Evolutionary conservation across 2,329 filamentous ascomycete genomes (phyloP), one percentile per base, ranked within the genome.

Genomic region (Cytospora leucostoma): DNA sequence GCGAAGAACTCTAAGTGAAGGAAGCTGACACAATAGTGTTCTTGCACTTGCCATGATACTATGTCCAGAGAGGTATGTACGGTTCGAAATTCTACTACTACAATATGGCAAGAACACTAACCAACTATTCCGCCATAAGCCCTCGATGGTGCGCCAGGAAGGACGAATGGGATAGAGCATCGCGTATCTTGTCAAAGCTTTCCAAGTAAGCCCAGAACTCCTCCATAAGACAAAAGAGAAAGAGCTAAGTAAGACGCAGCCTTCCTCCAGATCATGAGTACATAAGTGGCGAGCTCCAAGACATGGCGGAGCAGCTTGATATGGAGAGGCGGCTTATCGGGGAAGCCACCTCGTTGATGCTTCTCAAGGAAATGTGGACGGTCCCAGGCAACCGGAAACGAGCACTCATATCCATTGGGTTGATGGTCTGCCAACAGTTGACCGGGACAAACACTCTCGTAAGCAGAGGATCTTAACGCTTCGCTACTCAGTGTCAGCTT

Each of bases 91-190:
- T 12, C 4, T 5, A 12, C 7, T 47, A 21, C 17, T 27, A 27
- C 27, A 27, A 27, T 13, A 13, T 2, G 7, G 19, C 33, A 2
- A 15, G 7, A 21, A 35, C 15, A n/a, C 13, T 7, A 6, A 44
- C 12, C 17, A n/a, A 37, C 17, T 38, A 12, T 19, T 13, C 5
- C 79, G 82, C 65, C n/a, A 47, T 12, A 19, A 88, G 85, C 7
- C 88, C 88, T 15, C 82, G 88, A 67, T 91, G 85, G 83, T 82
- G 88, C 32, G 88, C 88, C 32, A 84, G 86, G 68, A 81, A 85
- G 69, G 87, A 90, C 68, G 81, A 87, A 67, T 90, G 87, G 87
- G 88, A 91, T 65, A 78, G 83, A 49, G 85, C 88, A 1, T 82
- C 80, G 3, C 65, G 64, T 0, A 82, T 86, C 19, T 79, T 92